These are phyloP conservation scores for Pholiota microspora DNA, from an alignment of 768 basidiomycete species.

Conservation along the genomic window DNA sequence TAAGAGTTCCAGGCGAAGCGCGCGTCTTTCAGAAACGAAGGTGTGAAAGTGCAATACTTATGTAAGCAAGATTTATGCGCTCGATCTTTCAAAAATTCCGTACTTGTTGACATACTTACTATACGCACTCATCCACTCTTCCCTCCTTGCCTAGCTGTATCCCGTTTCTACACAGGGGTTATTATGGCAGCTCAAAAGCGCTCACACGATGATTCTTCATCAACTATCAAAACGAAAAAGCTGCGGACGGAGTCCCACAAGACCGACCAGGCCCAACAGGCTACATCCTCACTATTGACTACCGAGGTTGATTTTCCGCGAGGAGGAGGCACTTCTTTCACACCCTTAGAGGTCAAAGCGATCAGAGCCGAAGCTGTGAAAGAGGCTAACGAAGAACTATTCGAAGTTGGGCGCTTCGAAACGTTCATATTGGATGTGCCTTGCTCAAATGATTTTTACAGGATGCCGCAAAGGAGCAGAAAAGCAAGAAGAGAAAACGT, in stretches of 20 bases:
- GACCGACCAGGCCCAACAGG: conserved; percentile 12
- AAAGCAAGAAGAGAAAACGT: conserved; percentile 44
- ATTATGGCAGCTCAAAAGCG: conserved; percentile 60
- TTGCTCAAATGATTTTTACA: conserved; percentile 20
- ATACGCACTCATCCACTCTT: conserved; percentile 6
- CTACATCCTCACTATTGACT: conserved; percentile 29
- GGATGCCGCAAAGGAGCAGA: conserved; percentile 40
- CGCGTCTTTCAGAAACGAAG: not conserved
- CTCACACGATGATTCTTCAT: conserved; percentile 49
- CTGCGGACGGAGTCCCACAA: conserved; percentile 41
- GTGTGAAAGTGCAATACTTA: conserved; percentile 16
- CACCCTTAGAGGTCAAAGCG: conserved; percentile 85
- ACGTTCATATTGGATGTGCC: too few species aligned
- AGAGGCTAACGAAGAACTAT: conserved; percentile 82
- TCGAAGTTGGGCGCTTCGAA: conserved; percentile 51
- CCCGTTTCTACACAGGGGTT: not conserved
- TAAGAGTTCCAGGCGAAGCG: too few species aligned
- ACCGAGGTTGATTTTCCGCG: conserved; percentile 94
- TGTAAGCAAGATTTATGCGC: conserved; percentile 22
- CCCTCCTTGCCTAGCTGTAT: not conserved
- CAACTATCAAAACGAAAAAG: conserved; percentile 58
- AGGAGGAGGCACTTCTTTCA: conserved; percentile 88
- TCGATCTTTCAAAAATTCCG: conserved; percentile 28
- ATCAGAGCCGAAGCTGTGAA: conserved; percentile 80
- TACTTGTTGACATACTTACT: not conserved